Conservation (phyloP, 164 flowering plant species). For the Vitis riparia region DNA sequence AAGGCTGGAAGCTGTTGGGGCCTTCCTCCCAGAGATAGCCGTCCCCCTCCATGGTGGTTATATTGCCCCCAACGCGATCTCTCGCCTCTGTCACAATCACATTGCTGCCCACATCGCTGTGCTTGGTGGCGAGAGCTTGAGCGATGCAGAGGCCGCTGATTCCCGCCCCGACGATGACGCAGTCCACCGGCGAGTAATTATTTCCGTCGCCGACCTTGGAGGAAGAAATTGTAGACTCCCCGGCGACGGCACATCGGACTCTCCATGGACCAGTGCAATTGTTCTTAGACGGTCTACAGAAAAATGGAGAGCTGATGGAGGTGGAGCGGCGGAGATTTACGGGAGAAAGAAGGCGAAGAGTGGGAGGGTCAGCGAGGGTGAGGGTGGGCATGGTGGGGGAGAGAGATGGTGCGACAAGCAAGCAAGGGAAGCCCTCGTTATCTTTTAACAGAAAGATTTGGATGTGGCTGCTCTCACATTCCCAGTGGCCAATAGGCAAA, state of each 20-base stretch:
- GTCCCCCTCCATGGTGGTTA: slow-evolving; percentile 71
- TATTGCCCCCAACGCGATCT: slow-evolving; percentile 90
- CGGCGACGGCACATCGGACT: slow-evolving; percentile 22
- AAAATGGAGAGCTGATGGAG: background rate
- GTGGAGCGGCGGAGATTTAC: slow-evolving; percentile 8
- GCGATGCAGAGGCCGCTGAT: slow-evolving; percentile 92
- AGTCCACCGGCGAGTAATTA: slow-evolving; percentile 39
- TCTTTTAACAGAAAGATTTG: too few species aligned
- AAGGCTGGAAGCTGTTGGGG: slow-evolving; percentile 96
- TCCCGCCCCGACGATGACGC: slow-evolving; percentile 88
- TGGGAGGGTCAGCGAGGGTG: slow-evolving; percentile 5
- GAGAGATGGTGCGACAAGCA: background rate
- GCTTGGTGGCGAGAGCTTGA: slow-evolving; percentile 78
- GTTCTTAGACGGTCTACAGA: slow-evolving; percentile 1
- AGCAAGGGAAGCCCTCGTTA: too few species aligned
- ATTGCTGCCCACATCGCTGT: slow-evolving; percentile 40
- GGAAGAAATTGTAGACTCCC: slow-evolving; percentile 24
- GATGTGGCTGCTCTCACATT: too few species aligned
- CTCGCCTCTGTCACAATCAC: slow-evolving; percentile 83
- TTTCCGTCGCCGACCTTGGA: slow-evolving; percentile 19
- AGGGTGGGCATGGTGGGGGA: slow-evolving; percentile 3
- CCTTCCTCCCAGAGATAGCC: slow-evolving; percentile 98
- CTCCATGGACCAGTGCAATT: background rate
- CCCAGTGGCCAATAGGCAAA: too few species aligned
- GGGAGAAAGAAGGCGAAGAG: background rate